Evolutionary conservation across 2,329 filamentous ascomycete genomes (phyloP).

Genomic region (Trichoderma guizhouense): DNA sequence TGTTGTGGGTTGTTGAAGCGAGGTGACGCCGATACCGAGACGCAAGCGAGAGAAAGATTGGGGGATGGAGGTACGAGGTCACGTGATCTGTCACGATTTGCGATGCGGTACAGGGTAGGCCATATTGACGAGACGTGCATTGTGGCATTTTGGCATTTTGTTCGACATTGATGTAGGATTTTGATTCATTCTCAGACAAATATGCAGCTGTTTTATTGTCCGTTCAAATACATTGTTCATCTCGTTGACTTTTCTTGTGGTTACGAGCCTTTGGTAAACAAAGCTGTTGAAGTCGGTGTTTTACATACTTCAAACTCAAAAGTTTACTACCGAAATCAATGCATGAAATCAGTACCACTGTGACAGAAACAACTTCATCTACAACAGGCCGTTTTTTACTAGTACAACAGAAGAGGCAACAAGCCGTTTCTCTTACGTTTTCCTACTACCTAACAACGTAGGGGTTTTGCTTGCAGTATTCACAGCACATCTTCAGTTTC

Average conservation of each 20-base stretch:
- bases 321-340: not conserved
- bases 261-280: not conserved
- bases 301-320: not conserved
- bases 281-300: not conserved
- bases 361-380: not conserved
- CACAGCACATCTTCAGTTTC: not conserved
- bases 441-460: not conserved
- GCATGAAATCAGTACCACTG: not conserved
- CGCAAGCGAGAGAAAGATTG: not conserved
- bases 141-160: not conserved
- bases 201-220: not conserved
- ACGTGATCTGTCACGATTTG: not conserved
- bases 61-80: not conserved
- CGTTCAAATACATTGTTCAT: not conserved
- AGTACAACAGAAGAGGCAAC: not conserved
- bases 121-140: too few species aligned
- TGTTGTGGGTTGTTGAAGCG: constrained; percentile 36
- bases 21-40: constrained; percentile 36
- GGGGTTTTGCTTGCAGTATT: not conserved
- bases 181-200: not conserved
- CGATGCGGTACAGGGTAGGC: not conserved
- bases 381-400: not conserved
- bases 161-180: not conserved
- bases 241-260: not conserved
- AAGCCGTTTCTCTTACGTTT: not conserved